These are phyloP conservation scores for Ogataea saltuana DNA, from an alignment of 805 yeast species.

Conservation along the genomic window DNA sequence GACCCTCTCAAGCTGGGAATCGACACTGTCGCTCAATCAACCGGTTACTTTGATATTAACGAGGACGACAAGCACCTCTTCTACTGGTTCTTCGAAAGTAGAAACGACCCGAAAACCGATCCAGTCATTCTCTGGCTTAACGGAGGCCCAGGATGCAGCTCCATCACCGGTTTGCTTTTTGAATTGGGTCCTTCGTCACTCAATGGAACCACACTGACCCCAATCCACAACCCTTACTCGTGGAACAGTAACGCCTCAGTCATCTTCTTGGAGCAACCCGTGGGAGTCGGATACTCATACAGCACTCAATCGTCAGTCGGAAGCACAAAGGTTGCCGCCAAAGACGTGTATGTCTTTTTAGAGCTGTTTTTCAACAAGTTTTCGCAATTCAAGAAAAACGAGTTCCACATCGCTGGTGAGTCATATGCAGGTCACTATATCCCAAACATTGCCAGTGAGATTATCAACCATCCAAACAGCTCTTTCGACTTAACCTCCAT, in stretches of 20 bases:
- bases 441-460: constrained; percentile 85
- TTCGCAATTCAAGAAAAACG: constrained; percentile 51
- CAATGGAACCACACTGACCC: constrained; percentile 53
- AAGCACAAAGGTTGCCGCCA: constrained; percentile 78
- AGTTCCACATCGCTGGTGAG: constrained; percentile 90
- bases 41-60: constrained; percentile 79
- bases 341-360: constrained; percentile 78
- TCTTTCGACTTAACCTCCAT: constrained; percentile 70
- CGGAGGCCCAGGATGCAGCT: constrained; percentile 95
- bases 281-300: constrained; percentile 78
- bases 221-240: constrained; percentile 69
- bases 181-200: constrained; percentile 84
- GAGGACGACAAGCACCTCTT: constrained; percentile 77
- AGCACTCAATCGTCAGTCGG: constrained; percentile 49
- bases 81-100: constrained; percentile 79
- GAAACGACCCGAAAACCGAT: constrained; percentile 84
- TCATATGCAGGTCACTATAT: constrained; percentile 94
- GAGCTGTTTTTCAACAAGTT: constrained; percentile 78
- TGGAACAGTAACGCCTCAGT: constrained; percentile 88
- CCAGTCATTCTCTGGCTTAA: constrained; percentile 88
- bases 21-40: constrained; percentile 77
- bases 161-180: constrained; percentile 81
- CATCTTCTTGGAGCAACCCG: constrained; percentile 87
- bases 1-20: constrained; percentile 71
- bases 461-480: constrained; percentile 58